Evolutionary conservation across 306 rosid genomes (phyloP).

Genomic region (Calophaca sinica): DNA sequence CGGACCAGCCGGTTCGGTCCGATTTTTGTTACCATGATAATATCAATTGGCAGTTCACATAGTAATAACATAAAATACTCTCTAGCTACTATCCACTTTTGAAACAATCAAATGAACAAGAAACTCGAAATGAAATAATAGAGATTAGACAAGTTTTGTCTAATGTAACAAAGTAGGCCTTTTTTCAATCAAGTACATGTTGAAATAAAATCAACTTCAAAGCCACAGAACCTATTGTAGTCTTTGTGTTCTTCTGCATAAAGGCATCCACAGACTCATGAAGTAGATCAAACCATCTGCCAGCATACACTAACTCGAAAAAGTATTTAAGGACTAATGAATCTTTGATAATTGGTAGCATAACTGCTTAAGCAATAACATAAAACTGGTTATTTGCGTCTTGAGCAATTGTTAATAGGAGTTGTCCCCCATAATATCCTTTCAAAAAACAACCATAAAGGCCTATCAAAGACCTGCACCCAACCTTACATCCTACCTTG

Average conservation of each 20-base stretch:
- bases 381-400: too few relatives aligned
- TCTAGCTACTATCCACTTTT: constrained; percentile 31
- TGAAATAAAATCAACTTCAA: constrained; percentile 49
- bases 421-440: too few relatives aligned
- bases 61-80: constrained; percentile 14
- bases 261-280: constrained; percentile 86
- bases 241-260: constrained; percentile 83
- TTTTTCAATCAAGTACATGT: constrained; percentile 1
- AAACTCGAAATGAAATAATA: constrained; percentile 14
- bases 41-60: too few relatives aligned
- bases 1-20: too few relatives aligned
- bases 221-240: constrained; percentile 80
- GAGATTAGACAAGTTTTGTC: neutral
- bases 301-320: constrained; percentile 93
- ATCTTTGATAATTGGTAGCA: constrained; percentile 54
- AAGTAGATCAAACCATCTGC: constrained; percentile 95
- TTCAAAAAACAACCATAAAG: too few relatives aligned
- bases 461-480: too few relatives aligned
- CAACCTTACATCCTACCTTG: too few relatives aligned
- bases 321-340: constrained; percentile 71
- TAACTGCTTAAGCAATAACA: too few relatives aligned
- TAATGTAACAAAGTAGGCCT: constrained; percentile 4
- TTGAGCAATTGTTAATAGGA: too few relatives aligned
- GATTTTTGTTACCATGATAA: too few relatives aligned
- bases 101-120: constrained; percentile 14